phyloP scores from a whole-genome alignment of 371 early-diverging fungal species.

The Mortierella sp. region DNA sequence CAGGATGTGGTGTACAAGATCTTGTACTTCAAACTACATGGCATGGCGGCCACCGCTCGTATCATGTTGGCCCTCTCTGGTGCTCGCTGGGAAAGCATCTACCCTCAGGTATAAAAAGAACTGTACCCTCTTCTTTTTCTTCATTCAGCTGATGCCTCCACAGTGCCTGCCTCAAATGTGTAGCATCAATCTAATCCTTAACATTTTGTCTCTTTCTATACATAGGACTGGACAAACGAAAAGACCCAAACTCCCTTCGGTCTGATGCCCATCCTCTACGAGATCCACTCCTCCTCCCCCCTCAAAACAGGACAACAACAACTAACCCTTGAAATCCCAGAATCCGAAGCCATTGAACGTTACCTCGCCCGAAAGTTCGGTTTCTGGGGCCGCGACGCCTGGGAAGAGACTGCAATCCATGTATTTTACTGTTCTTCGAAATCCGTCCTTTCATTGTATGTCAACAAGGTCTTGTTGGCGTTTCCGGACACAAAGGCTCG shows the following conservation, averaged over 20 bases:
- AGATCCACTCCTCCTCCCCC: slow-evolving; percentile 15
- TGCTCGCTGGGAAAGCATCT: slow-evolving; percentile 41
- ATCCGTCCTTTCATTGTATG: slow-evolving; percentile 35
- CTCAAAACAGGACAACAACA: too few relatives aligned
- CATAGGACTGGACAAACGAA: slow-evolving; percentile 36
- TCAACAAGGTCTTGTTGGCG: slow-evolving; percentile 47
- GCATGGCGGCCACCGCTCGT: slow-evolving; percentile 47
- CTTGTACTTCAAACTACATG: slow-evolving; percentile 45
- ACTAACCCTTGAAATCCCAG: slow-evolving; percentile 39
- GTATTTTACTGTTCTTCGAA: slow-evolving; percentile 48
- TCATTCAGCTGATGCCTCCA: neutral
- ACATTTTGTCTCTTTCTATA: neutral
- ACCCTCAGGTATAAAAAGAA: slow-evolving; percentile 24
- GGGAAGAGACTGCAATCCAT: slow-evolving; percentile 51
- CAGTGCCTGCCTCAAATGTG: too few relatives aligned
- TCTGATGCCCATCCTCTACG: slow-evolving; percentile 46
- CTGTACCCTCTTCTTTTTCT: neutral
- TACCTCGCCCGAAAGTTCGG: slow-evolving; percentile 46
- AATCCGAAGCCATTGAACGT: slow-evolving; percentile 51
- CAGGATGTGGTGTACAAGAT: slow-evolving; percentile 25
- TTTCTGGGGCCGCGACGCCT: slow-evolving; percentile 28
- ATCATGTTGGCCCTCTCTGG: slow-evolving; percentile 41
- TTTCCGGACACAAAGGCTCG: slow-evolving; percentile 41
- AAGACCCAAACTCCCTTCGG: slow-evolving; percentile 33
- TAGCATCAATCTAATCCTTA: too few relatives aligned